Percentiles rank a stretch among this genome's conserved stretches.
phyloP scores from a whole-genome alignment of 208 protist species.

The Trypanosoma avium region DNA sequence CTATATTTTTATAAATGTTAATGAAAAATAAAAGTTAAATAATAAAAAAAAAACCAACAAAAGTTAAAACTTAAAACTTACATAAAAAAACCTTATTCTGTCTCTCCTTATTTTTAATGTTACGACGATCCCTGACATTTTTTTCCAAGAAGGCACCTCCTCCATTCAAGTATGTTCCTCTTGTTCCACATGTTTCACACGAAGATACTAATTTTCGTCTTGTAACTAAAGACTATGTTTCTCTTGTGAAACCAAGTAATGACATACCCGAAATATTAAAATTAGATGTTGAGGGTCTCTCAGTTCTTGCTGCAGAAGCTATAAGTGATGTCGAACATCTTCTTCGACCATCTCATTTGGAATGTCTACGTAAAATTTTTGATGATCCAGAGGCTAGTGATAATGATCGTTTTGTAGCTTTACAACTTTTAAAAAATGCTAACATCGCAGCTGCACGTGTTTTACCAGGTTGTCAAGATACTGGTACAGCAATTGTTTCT shows the following conservation, averaged over 20 bases:
- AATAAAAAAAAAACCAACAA: conserved; percentile 12
- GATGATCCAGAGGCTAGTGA: conserved; percentile 95
- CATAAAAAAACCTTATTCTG: too few relatives aligned
- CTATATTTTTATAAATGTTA: conserved; percentile 17
- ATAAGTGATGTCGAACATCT: conserved; percentile 96
- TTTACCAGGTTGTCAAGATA: conserved; percentile 96
- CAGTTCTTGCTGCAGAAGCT: conserved; percentile 79
- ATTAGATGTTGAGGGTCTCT: conserved; percentile 90
- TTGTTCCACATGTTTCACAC: conserved; percentile 70
- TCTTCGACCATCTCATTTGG: conserved; percentile 92
- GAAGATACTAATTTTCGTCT: conserved; percentile 72
- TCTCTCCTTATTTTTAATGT: conserved; percentile 37
- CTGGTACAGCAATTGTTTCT: conserved; percentile 96
- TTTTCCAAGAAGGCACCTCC: conserved; percentile 20
- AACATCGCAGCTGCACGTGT: conserved; percentile 91
- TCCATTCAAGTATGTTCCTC: conserved; percentile 79
- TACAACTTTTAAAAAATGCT: conserved; percentile 97
- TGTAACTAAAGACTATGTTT: conserved; percentile 87
- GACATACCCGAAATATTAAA: conserved; percentile 75
- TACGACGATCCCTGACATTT: conserved; percentile 43
- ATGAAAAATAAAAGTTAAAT: background rate
- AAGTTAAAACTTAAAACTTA: background rate
- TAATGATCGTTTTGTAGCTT: conserved; percentile 97
- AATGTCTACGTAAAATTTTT: conserved; percentile 93
- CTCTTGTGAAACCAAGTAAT: conserved; percentile 53